Evolutionary conservation across 1,284 basidiomycete species (phyloP).

Genomic region (Austropuccinia psidii): DNA sequence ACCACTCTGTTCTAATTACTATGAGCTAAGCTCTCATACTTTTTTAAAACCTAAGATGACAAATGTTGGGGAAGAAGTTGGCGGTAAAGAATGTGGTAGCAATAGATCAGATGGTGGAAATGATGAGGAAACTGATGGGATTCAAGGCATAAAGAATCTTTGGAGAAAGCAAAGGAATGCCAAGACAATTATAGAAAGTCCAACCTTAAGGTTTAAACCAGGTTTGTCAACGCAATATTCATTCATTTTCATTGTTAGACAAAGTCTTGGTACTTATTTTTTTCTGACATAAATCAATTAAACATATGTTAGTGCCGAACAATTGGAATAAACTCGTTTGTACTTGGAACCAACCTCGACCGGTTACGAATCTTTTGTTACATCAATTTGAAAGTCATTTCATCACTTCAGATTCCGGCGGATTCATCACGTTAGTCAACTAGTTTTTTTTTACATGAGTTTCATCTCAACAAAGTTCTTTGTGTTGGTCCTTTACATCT

Average conservation of each 20-base stretch:
- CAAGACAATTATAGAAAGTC: slow-evolving; percentile 18
- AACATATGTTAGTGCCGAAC: not conserved
- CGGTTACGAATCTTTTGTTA: slow-evolving; percentile 12
- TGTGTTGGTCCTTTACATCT: too few species aligned
- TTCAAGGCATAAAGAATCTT: slow-evolving; percentile 18
- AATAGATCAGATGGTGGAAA: not conserved
- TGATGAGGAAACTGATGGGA: slow-evolving; percentile 1
- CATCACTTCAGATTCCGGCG: slow-evolving; percentile 8
- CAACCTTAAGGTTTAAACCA: slow-evolving; percentile 20
- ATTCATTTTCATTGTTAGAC: not conserved
- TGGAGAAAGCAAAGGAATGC: slow-evolving; percentile 35
- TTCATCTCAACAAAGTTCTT: too few species aligned
- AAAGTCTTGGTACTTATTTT: not conserved
- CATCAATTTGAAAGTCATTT: slow-evolving; percentile 36
- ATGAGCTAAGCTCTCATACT: slow-evolving; percentile 11
- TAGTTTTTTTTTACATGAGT: not conserved
- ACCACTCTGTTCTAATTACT: slow-evolving; percentile 28
- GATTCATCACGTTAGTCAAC: slow-evolving; percentile 6
- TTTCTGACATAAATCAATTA: not conserved
- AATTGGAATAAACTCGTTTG: slow-evolving; percentile 3
- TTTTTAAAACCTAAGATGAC: slow-evolving; percentile 36
- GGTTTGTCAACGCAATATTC: slow-evolving; percentile 10
- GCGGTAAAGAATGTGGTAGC: not conserved
- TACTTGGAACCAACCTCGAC: not conserved
- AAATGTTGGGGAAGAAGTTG: slow-evolving; percentile 3